These are phyloP conservation scores for Colletotrichum scovillei DNA, from an alignment of 2,329 filamentous ascomycete species.

Conservation along the genomic window DNA sequence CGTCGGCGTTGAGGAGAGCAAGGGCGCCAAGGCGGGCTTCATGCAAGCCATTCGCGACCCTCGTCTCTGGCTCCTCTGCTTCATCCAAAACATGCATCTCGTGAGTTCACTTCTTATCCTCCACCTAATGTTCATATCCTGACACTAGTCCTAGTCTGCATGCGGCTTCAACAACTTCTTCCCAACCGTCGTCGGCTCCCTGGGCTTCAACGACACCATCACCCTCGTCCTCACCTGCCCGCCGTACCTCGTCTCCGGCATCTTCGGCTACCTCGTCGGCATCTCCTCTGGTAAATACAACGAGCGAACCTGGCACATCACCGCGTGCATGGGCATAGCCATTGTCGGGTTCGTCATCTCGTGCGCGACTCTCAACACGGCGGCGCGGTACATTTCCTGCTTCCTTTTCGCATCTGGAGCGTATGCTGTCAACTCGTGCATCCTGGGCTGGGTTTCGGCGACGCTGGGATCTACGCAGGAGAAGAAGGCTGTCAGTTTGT, in stretches of 20 bases:
- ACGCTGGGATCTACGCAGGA: constrained; percentile 55
- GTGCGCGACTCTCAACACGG: constrained; percentile 43
- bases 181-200: constrained; percentile 45
- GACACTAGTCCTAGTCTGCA: constrained; percentile 21
- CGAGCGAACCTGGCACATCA: constrained; percentile 54
- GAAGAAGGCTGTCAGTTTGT: constrained; percentile 55
- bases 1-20: constrained; percentile 46
- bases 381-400: constrained; percentile 47
- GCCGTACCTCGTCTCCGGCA: constrained; percentile 58
- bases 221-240: constrained; percentile 59
- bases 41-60: constrained; percentile 42
- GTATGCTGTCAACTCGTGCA: constrained; percentile 50
- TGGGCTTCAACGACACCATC: constrained; percentile 49
- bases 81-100: constrained; percentile 44
- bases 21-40: constrained; percentile 47
- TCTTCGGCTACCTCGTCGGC: constrained; percentile 53
- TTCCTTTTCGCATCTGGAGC: constrained; percentile 50
- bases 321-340: constrained; percentile 50
- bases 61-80: constrained; percentile 42
- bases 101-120: no score
- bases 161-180: constrained; percentile 44
- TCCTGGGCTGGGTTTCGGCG: constrained; percentile 52
- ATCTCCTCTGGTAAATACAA: constrained; percentile 56
- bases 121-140: no score
- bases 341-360: constrained; percentile 52